Evolutionary conservation across 2,329 filamentous ascomycete genomes (phyloP).

Genomic region (Neospermospora avenae): DNA sequence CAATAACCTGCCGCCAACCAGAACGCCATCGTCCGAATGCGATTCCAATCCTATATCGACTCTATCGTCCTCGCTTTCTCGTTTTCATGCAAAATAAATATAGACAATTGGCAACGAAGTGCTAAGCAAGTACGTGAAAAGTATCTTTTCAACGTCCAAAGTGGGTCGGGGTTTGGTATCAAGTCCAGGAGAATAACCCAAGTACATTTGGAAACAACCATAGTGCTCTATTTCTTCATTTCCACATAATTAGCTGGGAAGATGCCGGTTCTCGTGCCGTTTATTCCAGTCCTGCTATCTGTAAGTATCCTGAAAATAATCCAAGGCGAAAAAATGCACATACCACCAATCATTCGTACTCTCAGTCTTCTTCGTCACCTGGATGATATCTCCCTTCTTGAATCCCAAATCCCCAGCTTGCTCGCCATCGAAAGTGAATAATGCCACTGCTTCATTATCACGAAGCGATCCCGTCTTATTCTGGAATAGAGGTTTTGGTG

Average conservation of each 20-base stretch:
- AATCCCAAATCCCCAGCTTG: slow-evolving; percentile 91
- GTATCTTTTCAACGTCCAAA: no score
- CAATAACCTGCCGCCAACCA: no score
- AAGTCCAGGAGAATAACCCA: no score
- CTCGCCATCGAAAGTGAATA: slow-evolving; percentile 93
- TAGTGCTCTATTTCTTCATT: slow-evolving; percentile 49
- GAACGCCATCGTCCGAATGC: no score
- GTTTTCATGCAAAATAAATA: no score
- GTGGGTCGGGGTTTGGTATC: no score
- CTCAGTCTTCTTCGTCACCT: slow-evolving; percentile 89
- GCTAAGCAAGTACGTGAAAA: no score
- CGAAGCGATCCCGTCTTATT: slow-evolving; percentile 54
- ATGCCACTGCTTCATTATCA: slow-evolving; percentile 80
- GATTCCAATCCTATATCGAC: no score
- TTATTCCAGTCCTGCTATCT: slow-evolving; percentile 71
- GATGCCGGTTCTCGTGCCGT: slow-evolving; percentile 81
- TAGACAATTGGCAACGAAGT: no score
- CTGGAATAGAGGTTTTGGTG: slow-evolving; percentile 83
- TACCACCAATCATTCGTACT: slow-evolving; percentile 95
- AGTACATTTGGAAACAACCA: no score
- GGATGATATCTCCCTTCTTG: slow-evolving; percentile 96
- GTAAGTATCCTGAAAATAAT: slow-evolving; percentile 11
- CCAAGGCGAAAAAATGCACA: slow-evolving; percentile 34
- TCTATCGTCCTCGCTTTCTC: no score
- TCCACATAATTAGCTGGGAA: slow-evolving; percentile 84